Evolutionary conservation across 2,329 filamentous ascomycete genomes (phyloP).

Genomic region (Trichophyton simii): DNA sequence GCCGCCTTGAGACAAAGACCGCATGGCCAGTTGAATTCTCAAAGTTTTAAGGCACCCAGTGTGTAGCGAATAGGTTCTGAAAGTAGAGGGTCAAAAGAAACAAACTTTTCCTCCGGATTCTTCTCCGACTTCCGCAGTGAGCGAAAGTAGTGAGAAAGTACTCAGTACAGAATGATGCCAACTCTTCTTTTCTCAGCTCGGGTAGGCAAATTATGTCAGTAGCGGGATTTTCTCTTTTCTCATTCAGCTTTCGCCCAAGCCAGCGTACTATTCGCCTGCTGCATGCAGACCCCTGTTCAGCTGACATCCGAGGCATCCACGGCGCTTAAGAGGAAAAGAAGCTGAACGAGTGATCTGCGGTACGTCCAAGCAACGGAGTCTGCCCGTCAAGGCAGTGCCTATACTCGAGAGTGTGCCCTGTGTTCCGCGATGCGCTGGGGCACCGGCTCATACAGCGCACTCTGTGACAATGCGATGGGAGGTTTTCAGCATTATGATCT

Average conservation of each 20-base stretch:
- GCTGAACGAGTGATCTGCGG: conserved; percentile 1
- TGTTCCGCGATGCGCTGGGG: not conserved
- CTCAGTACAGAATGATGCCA: not conserved
- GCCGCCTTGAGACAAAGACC: conserved; percentile 1
- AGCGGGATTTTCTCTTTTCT: not conserved
- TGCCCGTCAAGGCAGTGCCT: not conserved
- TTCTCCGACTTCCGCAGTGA: not conserved
- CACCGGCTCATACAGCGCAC: not conserved
- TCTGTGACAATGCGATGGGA: not conserved
- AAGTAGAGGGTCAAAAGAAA: not conserved
- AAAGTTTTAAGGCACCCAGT: conserved; percentile 5
- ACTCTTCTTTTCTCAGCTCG: not conserved
- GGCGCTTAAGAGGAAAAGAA: not conserved
- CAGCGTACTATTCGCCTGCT: not conserved
- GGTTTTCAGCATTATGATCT: not conserved
- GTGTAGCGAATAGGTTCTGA: conserved; percentile 11
- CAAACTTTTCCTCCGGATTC: not conserved
- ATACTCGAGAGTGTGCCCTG: not conserved
- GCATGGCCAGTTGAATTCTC: not conserved
- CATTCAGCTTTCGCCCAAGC: not conserved
- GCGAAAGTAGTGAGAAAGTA: not conserved
- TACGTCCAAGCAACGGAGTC: not conserved
- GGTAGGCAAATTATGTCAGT: not conserved
- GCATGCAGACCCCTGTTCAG: conserved; percentile 3
- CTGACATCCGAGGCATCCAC: conserved; percentile 2